A percentile compares a stretch with the other conserved stretches of the same genome.
These are phyloP conservation scores for Malus sieversii DNA, from an alignment of 306 rosid genomes.

Conservation along the genomic window DNA sequence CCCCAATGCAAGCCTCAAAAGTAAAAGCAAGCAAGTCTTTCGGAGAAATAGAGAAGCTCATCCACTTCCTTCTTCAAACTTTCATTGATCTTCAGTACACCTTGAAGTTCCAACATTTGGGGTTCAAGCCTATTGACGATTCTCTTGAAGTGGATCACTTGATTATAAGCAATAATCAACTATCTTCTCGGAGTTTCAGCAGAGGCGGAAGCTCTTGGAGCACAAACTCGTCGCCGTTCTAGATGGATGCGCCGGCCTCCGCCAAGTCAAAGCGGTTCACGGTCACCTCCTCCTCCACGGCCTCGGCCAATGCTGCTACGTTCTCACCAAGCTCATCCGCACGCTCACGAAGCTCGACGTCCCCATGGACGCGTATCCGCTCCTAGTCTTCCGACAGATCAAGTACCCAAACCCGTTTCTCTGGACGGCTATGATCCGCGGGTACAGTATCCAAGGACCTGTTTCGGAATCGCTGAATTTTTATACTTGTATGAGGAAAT, in stretches of 20 bases:
- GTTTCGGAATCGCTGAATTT: slow-evolving; percentile 31
- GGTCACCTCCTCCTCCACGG: slow-evolving; percentile 40
- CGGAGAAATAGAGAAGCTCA: too few relatives aligned
- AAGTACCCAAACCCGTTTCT: slow-evolving; percentile 63
- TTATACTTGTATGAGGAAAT: slow-evolving; percentile 45
- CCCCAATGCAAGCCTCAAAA: too few relatives aligned
- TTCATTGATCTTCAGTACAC: too few relatives aligned
- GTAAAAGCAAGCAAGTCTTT: too few relatives aligned
- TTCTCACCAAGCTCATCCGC: slow-evolving; percentile 64
- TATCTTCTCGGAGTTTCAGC: slow-evolving; percentile 18
- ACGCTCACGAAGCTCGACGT: slow-evolving; percentile 33
- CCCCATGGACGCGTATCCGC: slow-evolving; percentile 49
- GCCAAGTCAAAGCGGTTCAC: slow-evolving; percentile 51
- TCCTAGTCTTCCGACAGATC: slow-evolving; percentile 50
- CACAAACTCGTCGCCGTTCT: slow-evolving; percentile 28
- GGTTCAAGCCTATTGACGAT: too few relatives aligned
- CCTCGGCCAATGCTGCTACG: slow-evolving; percentile 54
- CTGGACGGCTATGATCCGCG: slow-evolving; percentile 77
- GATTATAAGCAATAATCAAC: too few relatives aligned
- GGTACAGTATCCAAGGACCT: slow-evolving; percentile 44
- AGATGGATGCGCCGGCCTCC: slow-evolving; percentile 29
- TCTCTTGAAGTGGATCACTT: too few relatives aligned
- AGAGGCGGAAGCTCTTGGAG: slow-evolving; percentile 34
- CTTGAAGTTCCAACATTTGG: too few relatives aligned
- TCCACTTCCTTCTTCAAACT: too few relatives aligned